Evolutionary conservation across 352 stramenopile species (phyloP), one percentile per base, ranked within the genome.

Genomic region (Phytophthora tubulina): DNA sequence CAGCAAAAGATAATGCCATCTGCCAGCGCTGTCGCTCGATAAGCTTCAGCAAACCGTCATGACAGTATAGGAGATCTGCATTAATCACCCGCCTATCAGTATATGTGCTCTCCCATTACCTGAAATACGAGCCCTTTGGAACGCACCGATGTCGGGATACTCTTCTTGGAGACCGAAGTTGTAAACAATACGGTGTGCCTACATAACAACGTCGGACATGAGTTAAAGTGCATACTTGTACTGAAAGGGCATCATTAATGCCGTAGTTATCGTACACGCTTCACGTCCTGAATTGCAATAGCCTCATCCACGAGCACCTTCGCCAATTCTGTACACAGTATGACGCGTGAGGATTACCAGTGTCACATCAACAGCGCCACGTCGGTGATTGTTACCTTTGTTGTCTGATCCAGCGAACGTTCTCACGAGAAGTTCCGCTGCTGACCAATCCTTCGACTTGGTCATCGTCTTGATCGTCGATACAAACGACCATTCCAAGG

Each of bases 1-100:
- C 85, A 30, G 88, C 83, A 64, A 91, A 93, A n/a, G 83, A 81
- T 15, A 88, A 62, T n/a, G 85, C 85, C 51, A 93, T 76, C 27
- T 86, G 71, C 85, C 85, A 93, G 31, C 79, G 80, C 39, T 85
- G 79, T 54, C 87, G 86, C 52, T 90, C 81, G 21, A 91, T 85
- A 32, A 93, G 76, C 60, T 88, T 89, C 55, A 89, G 68, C 35
- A 93, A 44, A 6, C 79, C 75, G 63, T 91, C 85, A 21, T 84
- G 81, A 32, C 74, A 88, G 56, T 91, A 93, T 30, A 91, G 59
- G 33, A 80, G 62, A 44, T 93, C 80, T 79, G 32, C 1, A 48
- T 17, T 51, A 27, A 32, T 9, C 7, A 67, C 17, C 31, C 15
- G n/a, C 54, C 27, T 6, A 57, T 70, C n/a, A 57, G 11, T 32